phyloP scores from a whole-genome alignment of 352 stramenopile genomes.

The Phytophthora rubi region DNA sequence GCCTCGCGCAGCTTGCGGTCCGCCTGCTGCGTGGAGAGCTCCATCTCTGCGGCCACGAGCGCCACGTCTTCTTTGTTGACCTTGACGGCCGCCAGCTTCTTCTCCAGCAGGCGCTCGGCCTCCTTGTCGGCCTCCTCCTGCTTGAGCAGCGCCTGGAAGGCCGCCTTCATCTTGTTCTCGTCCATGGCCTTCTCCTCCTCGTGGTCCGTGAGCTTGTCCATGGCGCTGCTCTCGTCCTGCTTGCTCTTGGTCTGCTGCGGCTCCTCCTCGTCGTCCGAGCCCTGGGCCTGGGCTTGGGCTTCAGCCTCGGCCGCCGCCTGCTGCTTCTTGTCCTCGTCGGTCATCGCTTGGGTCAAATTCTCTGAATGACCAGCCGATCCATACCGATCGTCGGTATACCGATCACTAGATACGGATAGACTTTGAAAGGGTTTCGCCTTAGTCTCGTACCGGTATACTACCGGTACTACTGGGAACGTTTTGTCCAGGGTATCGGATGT shows the following conservation, averaged over 20 bases:
- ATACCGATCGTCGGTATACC: background rate
- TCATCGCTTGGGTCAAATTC: background rate
- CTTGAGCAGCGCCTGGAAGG: constrained; percentile 76
- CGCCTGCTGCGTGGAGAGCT: constrained; percentile 71
- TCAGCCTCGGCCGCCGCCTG: constrained; percentile 18
- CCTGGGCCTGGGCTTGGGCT: constrained; percentile 16
- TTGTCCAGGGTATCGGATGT: background rate
- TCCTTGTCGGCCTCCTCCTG: constrained; percentile 88
- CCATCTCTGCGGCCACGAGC: constrained; percentile 81
- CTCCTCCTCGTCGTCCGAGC: constrained; percentile 70
- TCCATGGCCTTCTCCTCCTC: constrained; percentile 90
- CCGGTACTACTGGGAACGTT: background rate
- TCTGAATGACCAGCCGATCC: constrained; percentile 24
- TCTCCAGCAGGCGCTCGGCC: constrained; percentile 76
- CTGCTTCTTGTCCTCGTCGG: constrained; percentile 47
- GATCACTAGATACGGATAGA: background rate
- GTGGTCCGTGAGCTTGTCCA: constrained; percentile 87
- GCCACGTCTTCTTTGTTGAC: constrained; percentile 84
- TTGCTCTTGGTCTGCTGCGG: constrained; percentile 76
- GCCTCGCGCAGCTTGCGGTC: constrained; percentile 87
- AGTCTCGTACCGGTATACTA: background rate
- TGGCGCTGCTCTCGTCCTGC: constrained; percentile 79
- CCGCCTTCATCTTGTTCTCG: constrained; percentile 89
- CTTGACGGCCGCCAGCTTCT: constrained; percentile 82
- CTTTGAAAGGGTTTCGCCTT: background rate